phyloP scores from a whole-genome alignment of 2,329 filamentous ascomycete species.

The Ambrosiella cleistominuta region DNA sequence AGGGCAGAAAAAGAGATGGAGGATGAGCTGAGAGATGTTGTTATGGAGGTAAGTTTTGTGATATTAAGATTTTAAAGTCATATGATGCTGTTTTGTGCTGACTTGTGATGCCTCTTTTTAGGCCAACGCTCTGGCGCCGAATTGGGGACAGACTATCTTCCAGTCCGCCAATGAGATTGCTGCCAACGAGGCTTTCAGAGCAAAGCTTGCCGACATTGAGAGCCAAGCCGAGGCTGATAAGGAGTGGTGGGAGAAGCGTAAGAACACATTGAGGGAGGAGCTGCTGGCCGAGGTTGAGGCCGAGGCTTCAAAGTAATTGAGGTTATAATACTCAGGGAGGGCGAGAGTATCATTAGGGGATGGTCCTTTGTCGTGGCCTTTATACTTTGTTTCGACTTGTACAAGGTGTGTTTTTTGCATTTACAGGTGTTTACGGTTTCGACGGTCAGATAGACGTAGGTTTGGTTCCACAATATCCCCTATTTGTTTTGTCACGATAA shows the following conservation, averaged over 20 bases:
- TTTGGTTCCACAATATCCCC: neutral
- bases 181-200: constrained; percentile 61
- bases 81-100: neutral
- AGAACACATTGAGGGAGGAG: constrained; percentile 51
- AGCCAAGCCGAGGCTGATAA: constrained; percentile 55
- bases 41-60: constrained; percentile 54
- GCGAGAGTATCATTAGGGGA: too few relatives aligned
- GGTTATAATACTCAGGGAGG: neutral
- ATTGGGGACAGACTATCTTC: constrained; percentile 92
- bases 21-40: constrained; percentile 84
- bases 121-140: constrained; percentile 77
- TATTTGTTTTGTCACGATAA: too few relatives aligned
- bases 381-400: too few relatives aligned
- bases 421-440: constrained; percentile 1
- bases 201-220: constrained; percentile 59
- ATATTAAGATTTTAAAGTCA: neutral
- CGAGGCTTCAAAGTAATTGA: constrained; percentile 19
- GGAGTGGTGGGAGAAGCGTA: constrained; percentile 83
- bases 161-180: constrained; percentile 94
- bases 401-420: neutral
- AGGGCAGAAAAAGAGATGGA: constrained; percentile 96
- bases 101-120: constrained; percentile 21
- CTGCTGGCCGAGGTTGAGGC: constrained; percentile 76
- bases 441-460: neutral
- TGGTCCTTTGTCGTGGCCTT: too few relatives aligned